Evolutionary conservation across 108 stramenopile species (phyloP), one percentile per base, ranked within the genome.

Genomic region (Conticribra guillardii): DNA sequence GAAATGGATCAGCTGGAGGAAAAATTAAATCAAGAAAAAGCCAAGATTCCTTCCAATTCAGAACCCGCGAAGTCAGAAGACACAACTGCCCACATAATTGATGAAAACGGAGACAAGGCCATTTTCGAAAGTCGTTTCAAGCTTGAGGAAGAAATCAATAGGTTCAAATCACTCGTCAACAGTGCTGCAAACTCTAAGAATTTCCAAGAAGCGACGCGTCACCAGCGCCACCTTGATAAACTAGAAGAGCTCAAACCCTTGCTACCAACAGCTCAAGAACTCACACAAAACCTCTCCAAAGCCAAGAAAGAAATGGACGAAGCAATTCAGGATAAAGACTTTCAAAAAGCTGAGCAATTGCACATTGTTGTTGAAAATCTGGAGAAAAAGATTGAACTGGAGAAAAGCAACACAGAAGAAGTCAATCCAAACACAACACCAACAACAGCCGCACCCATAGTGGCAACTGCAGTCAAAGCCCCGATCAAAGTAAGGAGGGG

Each of bases 281-380:
- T 94, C 15, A 61, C 54, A 17, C 33, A 18, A 50, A 33, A 64
- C 26, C 54, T 91, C 18, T 28, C 53, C 9, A 62, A 79, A 52
- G 80, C 65, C 29, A 85, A 83, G 37, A 44, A 47, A 9, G 73
- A 76, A 47, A 80, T 94, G 82, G 68, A 89, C 14, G 57, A 51
- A 32, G 89, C 90, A 9, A 84, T 94, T 27, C 14, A 67, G 31
- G 83, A 65, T 28, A 94, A 91, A 74, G 56, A 83, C 44, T 94
- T 94, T 58, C 77, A 69, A 21, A 78, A 78, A 17, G 93, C 93
- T 0, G 90, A 88, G 30, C 33, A 60, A 18, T 60, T 91, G 18
- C 78, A 94, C 32, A 53, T 72, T 30, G 59, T 73, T 37, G 80
- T 91, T 22, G 76, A 70, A 57, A 8, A 26, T 0, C 69, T 90